Percentiles rank a stretch among this genome's conserved stretches.
Conservation (phyloP, 768 basidiomycete species). For the Panellus pusillus region DNA sequence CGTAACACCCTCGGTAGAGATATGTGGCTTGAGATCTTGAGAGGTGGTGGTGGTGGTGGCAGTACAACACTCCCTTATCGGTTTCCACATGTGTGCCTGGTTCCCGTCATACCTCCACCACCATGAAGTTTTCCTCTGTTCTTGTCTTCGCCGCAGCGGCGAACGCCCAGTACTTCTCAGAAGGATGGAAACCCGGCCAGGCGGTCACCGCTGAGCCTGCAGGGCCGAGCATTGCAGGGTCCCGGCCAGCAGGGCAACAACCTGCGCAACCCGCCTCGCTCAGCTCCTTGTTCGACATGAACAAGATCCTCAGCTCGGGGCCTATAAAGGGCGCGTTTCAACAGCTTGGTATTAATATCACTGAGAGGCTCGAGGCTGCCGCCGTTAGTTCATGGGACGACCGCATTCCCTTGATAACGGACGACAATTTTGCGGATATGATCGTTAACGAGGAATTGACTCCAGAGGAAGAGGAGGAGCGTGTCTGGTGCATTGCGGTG, state of each 20-base stretch:
- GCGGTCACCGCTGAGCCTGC: constrained; percentile 33
- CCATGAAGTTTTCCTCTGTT: constrained; percentile 52
- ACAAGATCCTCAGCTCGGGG: constrained; percentile 47
- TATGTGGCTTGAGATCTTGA: too few relatives aligned
- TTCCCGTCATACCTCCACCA: constrained; percentile 37
- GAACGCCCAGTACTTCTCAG: constrained; percentile 74
- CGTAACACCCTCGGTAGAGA: too few relatives aligned
- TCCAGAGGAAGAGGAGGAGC: constrained; percentile 58
- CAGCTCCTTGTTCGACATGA: constrained; percentile 37
- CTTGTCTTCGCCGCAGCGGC: constrained; percentile 36
- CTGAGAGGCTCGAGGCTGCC: constrained; percentile 46
- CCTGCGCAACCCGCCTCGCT: constrained; percentile 26
- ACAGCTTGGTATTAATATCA: constrained; percentile 70
- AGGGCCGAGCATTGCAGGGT: constrained; percentile 23
- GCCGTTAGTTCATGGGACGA: constrained; percentile 58
- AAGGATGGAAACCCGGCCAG: constrained; percentile 82
- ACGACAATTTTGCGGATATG: constrained; percentile 73
- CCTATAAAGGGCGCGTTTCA: constrained; percentile 57
- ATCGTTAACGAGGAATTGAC: constrained; percentile 69
- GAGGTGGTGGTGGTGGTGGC: too few relatives aligned
- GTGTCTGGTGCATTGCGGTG: constrained; percentile 82
- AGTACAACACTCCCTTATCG: too few relatives aligned
- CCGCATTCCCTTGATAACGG: constrained; percentile 77
- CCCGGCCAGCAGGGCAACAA: constrained; percentile 17
- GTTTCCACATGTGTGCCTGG: constrained; percentile 5